Evolutionary conservation across 192 early-diverging fungal species (phyloP).

Genomic region (Funneliformis mosseae): DNA sequence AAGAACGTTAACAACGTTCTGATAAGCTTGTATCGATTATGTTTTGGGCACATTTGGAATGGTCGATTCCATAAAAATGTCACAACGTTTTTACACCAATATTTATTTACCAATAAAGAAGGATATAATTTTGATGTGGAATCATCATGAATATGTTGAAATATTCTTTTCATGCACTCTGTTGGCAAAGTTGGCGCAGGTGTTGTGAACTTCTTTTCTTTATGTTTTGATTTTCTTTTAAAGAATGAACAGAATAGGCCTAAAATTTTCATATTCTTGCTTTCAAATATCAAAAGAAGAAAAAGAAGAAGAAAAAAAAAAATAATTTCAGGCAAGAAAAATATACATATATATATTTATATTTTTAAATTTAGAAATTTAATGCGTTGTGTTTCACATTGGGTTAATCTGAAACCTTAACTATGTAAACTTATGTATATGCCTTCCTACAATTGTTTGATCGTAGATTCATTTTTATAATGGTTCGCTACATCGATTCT

Average conservation of each 20-base stretch:
- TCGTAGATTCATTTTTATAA: no score
- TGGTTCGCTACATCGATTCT: no score
- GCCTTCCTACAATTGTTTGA: no score
- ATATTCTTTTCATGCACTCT: constrained; percentile 9
- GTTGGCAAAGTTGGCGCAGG: neutral
- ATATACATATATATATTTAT: no score
- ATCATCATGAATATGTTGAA: constrained; percentile 6
- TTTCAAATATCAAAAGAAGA: no score
- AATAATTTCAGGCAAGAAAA: no score
- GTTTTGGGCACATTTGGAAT: neutral
- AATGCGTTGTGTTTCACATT: no score
- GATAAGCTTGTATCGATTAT: neutral
- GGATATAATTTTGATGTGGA: neutral
- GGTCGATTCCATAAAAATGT: constrained; percentile 14
- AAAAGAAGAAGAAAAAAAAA: no score
- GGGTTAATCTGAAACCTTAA: no score
- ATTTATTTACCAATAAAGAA: constrained; percentile 8
- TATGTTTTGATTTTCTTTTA: neutral
- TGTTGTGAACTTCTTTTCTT: neutral
- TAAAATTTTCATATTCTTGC: neutral
- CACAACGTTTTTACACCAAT: constrained; percentile 13
- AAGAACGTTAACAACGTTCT: neutral
- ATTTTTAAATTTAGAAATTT: no score
- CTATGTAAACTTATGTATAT: no score
- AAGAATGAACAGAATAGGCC: neutral